These are phyloP conservation scores for Strigomonas culicis DNA, from an alignment of 208 protist species.

Conservation along the genomic window DNA sequence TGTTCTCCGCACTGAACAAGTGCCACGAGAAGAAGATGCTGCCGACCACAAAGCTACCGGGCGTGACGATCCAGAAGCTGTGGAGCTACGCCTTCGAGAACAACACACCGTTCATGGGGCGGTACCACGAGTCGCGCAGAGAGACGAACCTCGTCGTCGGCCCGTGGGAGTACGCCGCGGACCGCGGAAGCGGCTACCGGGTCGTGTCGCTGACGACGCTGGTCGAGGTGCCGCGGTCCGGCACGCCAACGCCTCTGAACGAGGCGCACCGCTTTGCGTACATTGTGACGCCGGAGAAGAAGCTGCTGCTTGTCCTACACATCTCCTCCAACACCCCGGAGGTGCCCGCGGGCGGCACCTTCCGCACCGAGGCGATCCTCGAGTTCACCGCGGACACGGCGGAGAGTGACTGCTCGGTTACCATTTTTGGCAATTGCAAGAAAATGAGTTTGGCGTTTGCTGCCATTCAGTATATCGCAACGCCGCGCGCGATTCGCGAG, in stretches of 20 bases:
- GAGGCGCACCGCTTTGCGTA: constrained; percentile 80
- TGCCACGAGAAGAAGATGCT: constrained; percentile 74
- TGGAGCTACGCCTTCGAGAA: constrained; percentile 71
- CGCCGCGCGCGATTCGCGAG: constrained; percentile 62
- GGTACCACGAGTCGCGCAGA: constrained; percentile 67
- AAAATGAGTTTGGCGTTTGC: constrained; percentile 73
- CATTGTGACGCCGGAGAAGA: constrained; percentile 29
- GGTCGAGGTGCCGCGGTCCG: constrained; percentile 60
- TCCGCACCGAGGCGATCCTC: constrained; percentile 69
- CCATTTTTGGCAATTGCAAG: constrained; percentile 65
- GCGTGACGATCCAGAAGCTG: constrained; percentile 65
- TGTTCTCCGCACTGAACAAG: constrained; percentile 56
- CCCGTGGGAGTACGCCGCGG: constrained; percentile 61
- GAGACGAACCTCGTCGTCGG: constrained; percentile 58
- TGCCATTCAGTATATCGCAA: constrained; percentile 67
- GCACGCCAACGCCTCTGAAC: constrained; percentile 61
- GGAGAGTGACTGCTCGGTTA: constrained; percentile 50
- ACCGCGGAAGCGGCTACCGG: constrained; percentile 73
- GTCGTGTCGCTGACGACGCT: constrained; percentile 49
- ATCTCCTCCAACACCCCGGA: constrained; percentile 82
- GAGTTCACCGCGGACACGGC: constrained; percentile 62
- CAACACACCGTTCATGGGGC: constrained; percentile 56
- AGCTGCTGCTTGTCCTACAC: constrained; percentile 62
- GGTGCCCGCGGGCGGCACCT: constrained; percentile 57
- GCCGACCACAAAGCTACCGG: constrained; percentile 45